Evolutionary conservation across 805 yeast genomes (phyloP), one percentile per base, ranked within the genome.

Genomic region (Huiozyma sinensis): DNA sequence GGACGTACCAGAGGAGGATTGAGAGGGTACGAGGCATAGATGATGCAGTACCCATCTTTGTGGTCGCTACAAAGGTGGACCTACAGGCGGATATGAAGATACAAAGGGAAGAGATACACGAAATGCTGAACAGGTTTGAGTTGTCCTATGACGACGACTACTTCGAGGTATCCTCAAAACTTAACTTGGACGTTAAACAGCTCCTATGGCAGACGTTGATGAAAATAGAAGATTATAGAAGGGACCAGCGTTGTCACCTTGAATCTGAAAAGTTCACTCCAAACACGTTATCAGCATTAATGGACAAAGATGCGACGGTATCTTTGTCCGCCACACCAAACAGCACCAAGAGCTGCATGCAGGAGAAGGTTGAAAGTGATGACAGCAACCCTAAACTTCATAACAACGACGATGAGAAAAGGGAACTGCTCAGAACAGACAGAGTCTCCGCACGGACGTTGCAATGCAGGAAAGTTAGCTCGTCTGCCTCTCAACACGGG

Each of bases 141-240:
- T 27, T 56, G 9, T 47, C 51, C 9, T 37, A 42, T 36, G 42
- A 47, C 6, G 41, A 36, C 2, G 44, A 50, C 35, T 55, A 41
- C 41, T 49, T 55, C 31, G 58, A 57, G 44, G 46, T 52, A 8
- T 53, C 58, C 12, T 51, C 63, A 29, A 50, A 55, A 43, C 45
- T 49, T 11, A 50, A 55, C 27, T 42, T 39, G 28, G 51, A 56
- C 36, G 41, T 52, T 9, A 44, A 48, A 9, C 46, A 49, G n/a
- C 34, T 48, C 8, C 49, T 57, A 27, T 48, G 44, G 7, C 36
- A 44, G 6, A 40, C 47, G 3, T 24, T 58, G 11, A 27, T 41
- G 7, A 46, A 40, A 32, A 49, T 55, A 12, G 51, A 51, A 32
- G 29, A 40, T 7, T 46, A 44, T 44, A 56, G 51, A 39, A 33